A percentile compares a stretch with the other conserved stretches of the same genome.
Conservation (phyloP, 2,329 filamentous ascomycete species). For the Alternaria sp. region DNA sequence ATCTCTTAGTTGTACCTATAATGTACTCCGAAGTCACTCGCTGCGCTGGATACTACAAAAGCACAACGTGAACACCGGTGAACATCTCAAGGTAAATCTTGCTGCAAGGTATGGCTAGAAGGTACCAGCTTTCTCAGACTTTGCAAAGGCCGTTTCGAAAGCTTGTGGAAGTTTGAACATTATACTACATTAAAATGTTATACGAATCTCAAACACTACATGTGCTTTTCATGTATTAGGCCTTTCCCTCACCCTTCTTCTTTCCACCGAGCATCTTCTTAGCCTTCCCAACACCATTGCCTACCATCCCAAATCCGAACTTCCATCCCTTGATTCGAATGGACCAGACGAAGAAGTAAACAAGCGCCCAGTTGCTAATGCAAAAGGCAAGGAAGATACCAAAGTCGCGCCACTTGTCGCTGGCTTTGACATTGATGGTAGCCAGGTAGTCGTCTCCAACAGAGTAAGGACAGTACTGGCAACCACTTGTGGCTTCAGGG, state of each 20-base stretch:
- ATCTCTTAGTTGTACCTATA: not conserved
- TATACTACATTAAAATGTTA: not conserved
- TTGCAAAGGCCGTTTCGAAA: too few relatives aligned
- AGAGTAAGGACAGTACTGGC: conserved; percentile 75
- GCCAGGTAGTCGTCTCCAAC: conserved; percentile 73
- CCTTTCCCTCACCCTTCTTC: conserved; percentile 15
- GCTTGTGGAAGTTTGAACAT: not conserved
- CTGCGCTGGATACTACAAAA: not conserved
- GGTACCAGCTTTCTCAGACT: not conserved
- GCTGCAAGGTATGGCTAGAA: not conserved
- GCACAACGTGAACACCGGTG: not conserved
- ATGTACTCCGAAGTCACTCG: not conserved
- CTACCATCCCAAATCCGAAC: conserved; percentile 72
- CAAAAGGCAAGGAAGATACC: conserved; percentile 78
- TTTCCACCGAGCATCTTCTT: conserved; percentile 23
- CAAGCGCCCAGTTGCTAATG: conserved; percentile 74
- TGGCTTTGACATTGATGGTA: conserved; percentile 63
- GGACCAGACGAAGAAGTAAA: conserved; percentile 81
- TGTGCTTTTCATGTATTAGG: not conserved
- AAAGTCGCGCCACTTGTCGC: conserved; percentile 76
- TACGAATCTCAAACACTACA: not conserved
- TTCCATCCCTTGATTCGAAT: conserved; percentile 75
- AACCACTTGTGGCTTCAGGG: conserved; percentile 64
- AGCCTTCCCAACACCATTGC: conserved; percentile 37
- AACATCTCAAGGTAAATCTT: not conserved